A percentile compares a stretch with the other conserved stretches of the same genome.
These are phyloP conservation scores for Globisporangium iwayamae DNA, from an alignment of 352 stramenopile genomes.

Conservation along the genomic window DNA sequence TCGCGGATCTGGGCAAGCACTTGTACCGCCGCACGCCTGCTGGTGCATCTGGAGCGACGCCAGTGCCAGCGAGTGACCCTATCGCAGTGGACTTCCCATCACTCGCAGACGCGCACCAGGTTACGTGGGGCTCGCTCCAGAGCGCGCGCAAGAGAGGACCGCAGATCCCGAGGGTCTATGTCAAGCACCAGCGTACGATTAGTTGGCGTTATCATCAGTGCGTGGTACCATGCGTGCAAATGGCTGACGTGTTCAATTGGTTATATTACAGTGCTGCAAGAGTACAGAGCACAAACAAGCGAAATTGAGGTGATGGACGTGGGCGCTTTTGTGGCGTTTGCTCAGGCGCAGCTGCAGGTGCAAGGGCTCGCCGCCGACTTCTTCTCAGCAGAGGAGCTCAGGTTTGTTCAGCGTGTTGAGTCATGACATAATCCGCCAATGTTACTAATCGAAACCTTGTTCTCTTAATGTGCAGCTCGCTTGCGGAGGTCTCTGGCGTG, in stretches of 20 bases:
- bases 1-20: slow-evolving; percentile 72
- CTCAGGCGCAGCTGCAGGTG: slow-evolving; percentile 34
- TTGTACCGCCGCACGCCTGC: slow-evolving; percentile 48
- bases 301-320: slow-evolving; percentile 14
- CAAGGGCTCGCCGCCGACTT: slow-evolving; percentile 68
- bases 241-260: neutral
- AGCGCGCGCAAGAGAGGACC: slow-evolving; percentile 67
- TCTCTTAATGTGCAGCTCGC: slow-evolving; percentile 18
- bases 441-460: too few relatives aligned
- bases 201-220: neutral
- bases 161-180: slow-evolving; percentile 67
- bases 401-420: slow-evolving; percentile 19
- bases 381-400: slow-evolving; percentile 47
- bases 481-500: slow-evolving; percentile 38
- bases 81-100: slow-evolving; percentile 54
- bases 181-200: slow-evolving; percentile 72
- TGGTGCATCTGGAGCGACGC: slow-evolving; percentile 6
- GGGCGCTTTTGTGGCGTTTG: slow-evolving; percentile 59
- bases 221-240: neutral
- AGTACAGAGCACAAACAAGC: slow-evolving; percentile 35
- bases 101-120: slow-evolving; percentile 38
- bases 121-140: slow-evolving; percentile 63
- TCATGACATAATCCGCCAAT: neutral
- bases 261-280: slow-evolving; percentile 49
- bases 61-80: slow-evolving; percentile 28